Percentiles rank a stretch among this genome's conserved stretches.
These are phyloP conservation scores for Sisymbrium altissimum DNA, from an alignment of 345 rosid genomes.

Conservation along the genomic window DNA sequence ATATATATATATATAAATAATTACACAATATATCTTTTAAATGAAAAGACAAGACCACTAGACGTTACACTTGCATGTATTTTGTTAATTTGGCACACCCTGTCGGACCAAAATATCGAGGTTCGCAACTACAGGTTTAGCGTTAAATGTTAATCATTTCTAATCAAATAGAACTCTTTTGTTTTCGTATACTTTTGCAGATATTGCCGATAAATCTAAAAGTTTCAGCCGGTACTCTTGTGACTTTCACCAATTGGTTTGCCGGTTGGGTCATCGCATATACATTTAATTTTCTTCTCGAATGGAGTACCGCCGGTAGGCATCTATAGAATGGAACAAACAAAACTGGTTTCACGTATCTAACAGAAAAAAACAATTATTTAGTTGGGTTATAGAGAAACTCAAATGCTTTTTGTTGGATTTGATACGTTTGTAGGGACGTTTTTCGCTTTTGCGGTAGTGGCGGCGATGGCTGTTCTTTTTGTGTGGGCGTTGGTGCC, in stretches of 20 bases:
- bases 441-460: slow-evolving; percentile 45
- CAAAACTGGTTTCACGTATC: background rate
- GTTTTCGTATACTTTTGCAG: background rate
- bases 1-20: no score
- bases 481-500: slow-evolving; percentile 60
- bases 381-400: no score
- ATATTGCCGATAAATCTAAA: background rate
- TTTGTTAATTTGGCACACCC: background rate
- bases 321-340: background rate
- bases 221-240: background rate
- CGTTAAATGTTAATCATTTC: no score
- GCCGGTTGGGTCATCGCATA: background rate
- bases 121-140: no score
- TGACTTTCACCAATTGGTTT: background rate
- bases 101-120: no score
- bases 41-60: background rate
- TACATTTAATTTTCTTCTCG: background rate
- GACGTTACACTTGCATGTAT: background rate
- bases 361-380: background rate
- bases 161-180: no score
- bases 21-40: no score
- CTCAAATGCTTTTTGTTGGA: background rate
- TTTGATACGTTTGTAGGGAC: slow-evolving; percentile 40
- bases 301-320: background rate
- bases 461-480: slow-evolving; percentile 34